These are phyloP conservation scores for Aureobasidium sp. DNA, from an alignment of 2,329 filamentous ascomycete genomes.

Conservation along the genomic window DNA sequence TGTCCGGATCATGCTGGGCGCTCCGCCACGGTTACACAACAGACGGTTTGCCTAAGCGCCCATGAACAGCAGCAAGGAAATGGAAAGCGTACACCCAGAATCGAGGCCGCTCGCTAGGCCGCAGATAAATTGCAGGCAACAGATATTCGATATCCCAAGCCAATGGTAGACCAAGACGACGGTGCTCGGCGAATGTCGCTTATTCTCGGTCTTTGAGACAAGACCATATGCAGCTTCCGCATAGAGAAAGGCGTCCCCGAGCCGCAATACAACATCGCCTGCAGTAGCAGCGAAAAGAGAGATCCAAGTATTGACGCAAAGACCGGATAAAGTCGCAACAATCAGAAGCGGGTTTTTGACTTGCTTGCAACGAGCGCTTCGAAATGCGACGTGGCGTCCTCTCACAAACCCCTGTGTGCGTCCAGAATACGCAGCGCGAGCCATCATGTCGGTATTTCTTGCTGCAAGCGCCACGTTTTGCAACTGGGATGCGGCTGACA, in stretches of 20 bases:
- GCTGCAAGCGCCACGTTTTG: constrained; percentile 8
- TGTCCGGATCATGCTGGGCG: background rate
- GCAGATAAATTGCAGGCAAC: background rate
- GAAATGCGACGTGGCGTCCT: constrained; percentile 2
- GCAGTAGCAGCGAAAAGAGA: background rate
- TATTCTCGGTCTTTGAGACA: background rate
- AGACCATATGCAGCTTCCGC: background rate
- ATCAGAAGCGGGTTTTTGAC: background rate
- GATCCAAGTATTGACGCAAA: background rate
- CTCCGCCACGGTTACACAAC: background rate
- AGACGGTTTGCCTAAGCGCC: background rate
- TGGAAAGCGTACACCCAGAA: background rate
- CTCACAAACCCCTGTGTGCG: background rate
- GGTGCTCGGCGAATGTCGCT: background rate
- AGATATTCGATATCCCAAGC: background rate
- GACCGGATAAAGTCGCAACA: background rate
- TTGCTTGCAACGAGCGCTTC: background rate
- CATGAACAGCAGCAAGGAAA: background rate
- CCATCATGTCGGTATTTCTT: background rate
- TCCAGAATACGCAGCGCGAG: background rate
- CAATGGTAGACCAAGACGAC: background rate
- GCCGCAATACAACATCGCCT: background rate
- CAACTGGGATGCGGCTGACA: constrained; percentile 12
- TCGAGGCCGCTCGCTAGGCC: background rate
- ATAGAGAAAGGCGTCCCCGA: background rate